These are phyloP conservation scores for Aphanoascus verrucosus DNA, from an alignment of 2,329 filamentous ascomycete genomes.

Conservation along the genomic window DNA sequence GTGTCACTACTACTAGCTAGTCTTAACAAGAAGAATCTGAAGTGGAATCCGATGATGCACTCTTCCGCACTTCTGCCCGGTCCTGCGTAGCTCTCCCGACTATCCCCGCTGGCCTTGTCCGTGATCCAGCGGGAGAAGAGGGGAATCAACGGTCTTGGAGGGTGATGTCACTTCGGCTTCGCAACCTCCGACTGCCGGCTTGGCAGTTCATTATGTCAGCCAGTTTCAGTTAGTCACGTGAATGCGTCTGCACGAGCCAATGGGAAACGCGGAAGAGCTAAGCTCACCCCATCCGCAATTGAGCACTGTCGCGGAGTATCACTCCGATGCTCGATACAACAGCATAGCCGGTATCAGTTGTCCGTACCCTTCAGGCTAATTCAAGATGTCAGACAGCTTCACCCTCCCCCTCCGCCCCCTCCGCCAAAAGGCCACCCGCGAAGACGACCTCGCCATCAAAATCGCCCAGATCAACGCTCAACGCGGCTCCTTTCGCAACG, in stretches of 20 bases:
- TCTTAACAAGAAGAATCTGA: too few species aligned
- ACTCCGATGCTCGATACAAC: background rate
- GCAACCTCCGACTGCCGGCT: too few species aligned
- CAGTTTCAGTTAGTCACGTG: too few species aligned
- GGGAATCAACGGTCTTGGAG: too few species aligned
- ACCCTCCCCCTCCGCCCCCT: constrained; percentile 53
- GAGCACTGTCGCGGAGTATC: background rate
- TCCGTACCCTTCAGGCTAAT: background rate
- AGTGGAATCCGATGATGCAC: too few species aligned
- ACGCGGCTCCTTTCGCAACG: constrained; percentile 67
- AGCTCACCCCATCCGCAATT: background rate
- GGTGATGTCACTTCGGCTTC: too few species aligned
- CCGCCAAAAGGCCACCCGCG: constrained; percentile 14
- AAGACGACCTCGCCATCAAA: constrained; percentile 53
- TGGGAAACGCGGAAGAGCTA: background rate
- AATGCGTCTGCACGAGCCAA: background rate
- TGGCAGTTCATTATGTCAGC: too few species aligned
- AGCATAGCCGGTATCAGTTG: background rate
- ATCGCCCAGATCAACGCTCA: constrained; percentile 69
- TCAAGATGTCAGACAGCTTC: constrained; percentile 32
- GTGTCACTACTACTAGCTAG: too few species aligned
- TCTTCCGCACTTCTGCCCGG: too few species aligned
- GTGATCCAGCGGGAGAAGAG: too few species aligned
- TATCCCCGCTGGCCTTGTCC: too few species aligned
- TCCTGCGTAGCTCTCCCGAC: too few species aligned